These are phyloP conservation scores for Apostasia ramifera DNA, from an alignment of 106 monocot genomes.

Conservation along the genomic window DNA sequence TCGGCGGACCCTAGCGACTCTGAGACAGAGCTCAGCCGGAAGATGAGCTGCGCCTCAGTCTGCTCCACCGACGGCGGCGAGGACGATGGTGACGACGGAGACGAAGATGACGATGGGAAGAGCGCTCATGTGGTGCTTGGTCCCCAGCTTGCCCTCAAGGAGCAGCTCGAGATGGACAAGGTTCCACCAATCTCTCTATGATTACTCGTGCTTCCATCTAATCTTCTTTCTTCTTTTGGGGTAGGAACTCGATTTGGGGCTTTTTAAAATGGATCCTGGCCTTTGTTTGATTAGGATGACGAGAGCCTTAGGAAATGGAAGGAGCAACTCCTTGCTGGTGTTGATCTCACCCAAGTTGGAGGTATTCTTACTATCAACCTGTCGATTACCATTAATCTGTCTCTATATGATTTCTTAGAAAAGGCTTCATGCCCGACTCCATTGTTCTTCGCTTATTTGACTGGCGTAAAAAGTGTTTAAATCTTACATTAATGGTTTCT, in stretches of 20 bases:
- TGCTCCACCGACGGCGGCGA: slow-evolving; percentile 27
- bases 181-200: background rate
- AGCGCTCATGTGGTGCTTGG: slow-evolving; percentile 29
- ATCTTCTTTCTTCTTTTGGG: background rate
- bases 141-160: slow-evolving; percentile 57
- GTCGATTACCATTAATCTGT: too few relatives aligned
- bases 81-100: slow-evolving; percentile 17
- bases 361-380: slow-evolving; percentile 15
- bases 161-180: slow-evolving; percentile 62
- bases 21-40: slow-evolving; percentile 10
- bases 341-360: slow-evolving; percentile 74
- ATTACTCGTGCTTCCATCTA: too few relatives aligned
- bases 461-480: too few relatives aligned
- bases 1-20: background rate
- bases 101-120: slow-evolving; percentile 30
- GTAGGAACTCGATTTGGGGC: background rate
- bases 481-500: too few relatives aligned
- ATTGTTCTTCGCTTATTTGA: too few relatives aligned
- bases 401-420: too few relatives aligned
- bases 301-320: slow-evolving; percentile 96
- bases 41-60: slow-evolving; percentile 11
- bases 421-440: too few relatives aligned
- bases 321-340: slow-evolving; percentile 72
- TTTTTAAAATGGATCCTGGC: background rate
- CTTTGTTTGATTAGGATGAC: slow-evolving; percentile 47